phyloP scores from a whole-genome alignment of 208 protist species.

The Phytomonas francai region DNA sequence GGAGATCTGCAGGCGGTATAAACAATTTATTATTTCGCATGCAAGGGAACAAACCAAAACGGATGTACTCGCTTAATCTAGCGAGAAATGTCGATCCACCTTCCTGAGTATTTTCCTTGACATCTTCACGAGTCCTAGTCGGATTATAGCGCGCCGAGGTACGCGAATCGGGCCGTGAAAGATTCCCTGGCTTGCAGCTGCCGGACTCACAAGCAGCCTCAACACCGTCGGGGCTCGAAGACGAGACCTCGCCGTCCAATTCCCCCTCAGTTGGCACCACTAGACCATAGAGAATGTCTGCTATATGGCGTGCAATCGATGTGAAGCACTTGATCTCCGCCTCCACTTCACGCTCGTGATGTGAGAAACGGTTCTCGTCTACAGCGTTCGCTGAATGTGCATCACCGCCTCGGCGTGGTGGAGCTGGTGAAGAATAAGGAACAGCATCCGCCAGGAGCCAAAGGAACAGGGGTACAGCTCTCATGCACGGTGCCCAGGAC shows the following conservation, averaged over 20 bases:
- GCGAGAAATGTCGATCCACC: neutral
- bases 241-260: neutral
- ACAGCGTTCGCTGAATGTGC: neutral
- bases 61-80: constrained; percentile 33
- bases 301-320: constrained; percentile 52
- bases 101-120: neutral
- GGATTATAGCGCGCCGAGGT: neutral
- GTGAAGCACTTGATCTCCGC: constrained; percentile 67
- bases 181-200: neutral
- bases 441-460: constrained; percentile 62
- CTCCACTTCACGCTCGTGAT: constrained; percentile 15
- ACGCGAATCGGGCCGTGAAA: neutral
- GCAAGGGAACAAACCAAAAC: constrained; percentile 52
- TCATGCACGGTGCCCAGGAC: constrained; percentile 59
- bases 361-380: neutral
- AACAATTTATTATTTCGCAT: constrained; percentile 58
- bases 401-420: neutral
- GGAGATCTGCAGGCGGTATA: constrained; percentile 32
- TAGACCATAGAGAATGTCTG: constrained; percentile 62
- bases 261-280: neutral
- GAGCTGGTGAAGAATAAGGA: constrained; percentile 26
- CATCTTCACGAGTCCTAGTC: neutral
- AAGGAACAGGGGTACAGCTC: constrained; percentile 53
- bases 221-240: constrained; percentile 6
- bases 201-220: neutral